A percentile compares a stretch with the other conserved stretches of the same genome.
Conservation (phyloP, 2,329 filamentous ascomycete species). For the Exophiala phaeomuriformis region DNA sequence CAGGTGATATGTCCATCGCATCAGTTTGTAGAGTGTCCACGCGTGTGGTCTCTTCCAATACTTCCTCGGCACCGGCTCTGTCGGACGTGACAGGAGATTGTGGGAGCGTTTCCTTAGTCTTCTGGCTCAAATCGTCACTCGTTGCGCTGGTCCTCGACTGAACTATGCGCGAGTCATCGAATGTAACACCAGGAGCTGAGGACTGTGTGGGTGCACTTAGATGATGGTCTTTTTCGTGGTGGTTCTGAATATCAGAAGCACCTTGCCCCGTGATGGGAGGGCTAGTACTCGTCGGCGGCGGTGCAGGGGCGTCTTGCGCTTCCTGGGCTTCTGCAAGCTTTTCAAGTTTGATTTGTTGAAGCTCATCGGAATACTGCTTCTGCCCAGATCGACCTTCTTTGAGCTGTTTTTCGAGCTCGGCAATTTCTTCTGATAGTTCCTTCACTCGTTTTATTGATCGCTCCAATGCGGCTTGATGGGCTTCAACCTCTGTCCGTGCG, state of each 20-base stretch:
- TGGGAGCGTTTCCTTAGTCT: no score
- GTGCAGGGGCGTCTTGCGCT: not conserved
- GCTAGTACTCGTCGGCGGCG: not conserved
- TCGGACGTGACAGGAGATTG: not conserved
- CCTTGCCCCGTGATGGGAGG: not conserved
- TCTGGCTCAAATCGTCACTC: no score
- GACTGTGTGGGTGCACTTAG: no score
- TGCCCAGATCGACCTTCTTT: slow-evolving; percentile 37
- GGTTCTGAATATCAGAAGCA: no score
- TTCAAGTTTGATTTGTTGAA: slow-evolving; percentile 44
- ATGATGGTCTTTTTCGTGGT: no score
- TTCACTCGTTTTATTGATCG: slow-evolving; percentile 32
- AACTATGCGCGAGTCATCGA: no score
- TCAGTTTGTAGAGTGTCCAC: slow-evolving; percentile 12
- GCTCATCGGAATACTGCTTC: slow-evolving; percentile 41
- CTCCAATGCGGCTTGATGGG: slow-evolving; percentile 8
- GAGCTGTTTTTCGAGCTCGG: slow-evolving; percentile 35
- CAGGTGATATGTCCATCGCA: slow-evolving; percentile 22
- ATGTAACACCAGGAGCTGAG: no score
- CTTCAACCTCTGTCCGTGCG: slow-evolving; percentile 24
- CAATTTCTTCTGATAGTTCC: slow-evolving; percentile 40
- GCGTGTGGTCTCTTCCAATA: not conserved
- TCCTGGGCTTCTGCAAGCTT: slow-evolving; percentile 28
- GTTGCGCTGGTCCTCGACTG: no score
- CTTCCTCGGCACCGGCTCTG: not conserved